Evolutionary conservation across 352 stramenopile genomes (phyloP).

Genomic region (Phytophthora idaei): DNA sequence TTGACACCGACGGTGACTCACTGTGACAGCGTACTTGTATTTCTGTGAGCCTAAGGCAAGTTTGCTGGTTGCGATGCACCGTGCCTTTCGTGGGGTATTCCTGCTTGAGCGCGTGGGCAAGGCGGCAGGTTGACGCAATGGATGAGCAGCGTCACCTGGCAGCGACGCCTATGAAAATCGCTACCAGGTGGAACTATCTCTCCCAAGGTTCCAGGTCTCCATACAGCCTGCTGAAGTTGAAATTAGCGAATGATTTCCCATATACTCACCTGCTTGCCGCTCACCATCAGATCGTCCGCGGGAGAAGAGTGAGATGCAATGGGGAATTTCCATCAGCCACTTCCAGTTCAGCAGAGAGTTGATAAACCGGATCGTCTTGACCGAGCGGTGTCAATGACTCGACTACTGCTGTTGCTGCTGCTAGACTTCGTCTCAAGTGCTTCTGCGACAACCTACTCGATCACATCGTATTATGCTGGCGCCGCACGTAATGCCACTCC

Average conservation of each 20-base stretch:
- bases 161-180: background rate
- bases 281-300: constrained; percentile 1
- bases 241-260: background rate
- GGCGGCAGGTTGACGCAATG: too few species aligned
- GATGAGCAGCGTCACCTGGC: background rate
- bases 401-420: background rate
- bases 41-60: too few species aligned
- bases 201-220: background rate
- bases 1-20: background rate
- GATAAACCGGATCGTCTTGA: background rate
- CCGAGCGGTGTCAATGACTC: background rate
- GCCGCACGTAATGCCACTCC: background rate
- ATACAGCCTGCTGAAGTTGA: background rate
- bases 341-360: constrained; percentile 1
- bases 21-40: too few species aligned
- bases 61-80: background rate
- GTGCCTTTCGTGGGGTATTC: background rate
- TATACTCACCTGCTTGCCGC: background rate
- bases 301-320: constrained; percentile 3
- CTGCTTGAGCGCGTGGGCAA: too few species aligned
- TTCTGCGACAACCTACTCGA: constrained; percentile 4
- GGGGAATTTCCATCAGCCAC: background rate
- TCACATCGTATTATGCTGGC: constrained; percentile 14
- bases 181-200: background rate
- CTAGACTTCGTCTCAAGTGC: background rate